Conservation (phyloP, 192 early-diverging fungal species). For the Dissophora globulifera region DNA sequence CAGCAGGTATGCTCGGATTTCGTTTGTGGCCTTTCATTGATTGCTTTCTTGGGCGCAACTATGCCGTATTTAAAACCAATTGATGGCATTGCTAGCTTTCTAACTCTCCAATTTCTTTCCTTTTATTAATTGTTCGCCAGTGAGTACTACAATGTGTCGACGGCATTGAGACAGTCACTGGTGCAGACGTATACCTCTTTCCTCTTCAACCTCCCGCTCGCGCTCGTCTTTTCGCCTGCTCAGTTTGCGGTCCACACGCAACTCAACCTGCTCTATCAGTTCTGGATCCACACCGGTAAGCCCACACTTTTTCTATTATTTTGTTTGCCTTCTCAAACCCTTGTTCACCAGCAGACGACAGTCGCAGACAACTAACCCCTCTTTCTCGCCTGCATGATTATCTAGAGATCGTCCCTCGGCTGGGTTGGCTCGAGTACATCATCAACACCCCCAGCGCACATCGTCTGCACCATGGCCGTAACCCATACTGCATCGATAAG, state of each 20-base stretch:
- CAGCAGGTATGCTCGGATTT: constrained; percentile 46
- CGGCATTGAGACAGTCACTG: constrained; percentile 64
- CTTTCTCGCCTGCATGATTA: background rate
- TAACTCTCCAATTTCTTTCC: background rate
- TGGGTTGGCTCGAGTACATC: constrained; percentile 68
- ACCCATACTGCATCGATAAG: constrained; percentile 73
- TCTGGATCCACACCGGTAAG: constrained; percentile 56
- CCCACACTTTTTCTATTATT: background rate
- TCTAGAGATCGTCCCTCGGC: constrained; percentile 58
- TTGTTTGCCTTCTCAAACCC: background rate
- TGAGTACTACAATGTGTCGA: constrained; percentile 68
- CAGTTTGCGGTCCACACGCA: constrained; percentile 64
- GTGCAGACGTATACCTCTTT: constrained; percentile 63
- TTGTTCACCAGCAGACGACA: too few species aligned
- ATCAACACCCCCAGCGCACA: constrained; percentile 72
- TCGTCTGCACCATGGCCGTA: constrained; percentile 70
- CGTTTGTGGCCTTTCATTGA: background rate
- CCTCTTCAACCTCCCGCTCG: constrained; percentile 64
- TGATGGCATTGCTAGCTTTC: too few species aligned
- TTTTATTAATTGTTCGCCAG: constrained; percentile 20
- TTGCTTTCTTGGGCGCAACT: too few species aligned
- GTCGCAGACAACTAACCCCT: background rate
- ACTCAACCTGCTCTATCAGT: constrained; percentile 64
- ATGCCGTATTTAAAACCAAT: too few species aligned
- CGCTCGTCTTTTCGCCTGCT: constrained; percentile 63